These are phyloP conservation scores for Irpex sp. DNA, from an alignment of 1,284 basidiomycete species.

Conservation along the genomic window DNA sequence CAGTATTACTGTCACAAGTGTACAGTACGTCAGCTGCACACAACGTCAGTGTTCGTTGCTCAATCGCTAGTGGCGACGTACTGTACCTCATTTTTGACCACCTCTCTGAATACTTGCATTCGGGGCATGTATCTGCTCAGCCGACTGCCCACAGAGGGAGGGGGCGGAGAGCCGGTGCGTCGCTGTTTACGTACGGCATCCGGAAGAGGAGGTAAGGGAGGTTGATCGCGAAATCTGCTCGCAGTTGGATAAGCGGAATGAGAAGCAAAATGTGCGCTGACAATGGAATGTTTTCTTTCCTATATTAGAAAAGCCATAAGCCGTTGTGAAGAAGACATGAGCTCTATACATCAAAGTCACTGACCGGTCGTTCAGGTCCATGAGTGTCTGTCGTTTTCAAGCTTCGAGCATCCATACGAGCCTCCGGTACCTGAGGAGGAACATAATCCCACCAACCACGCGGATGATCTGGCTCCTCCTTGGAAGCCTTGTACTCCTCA, in stretches of 20 bases:
- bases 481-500: background rate
- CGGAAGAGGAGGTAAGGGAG: background rate
- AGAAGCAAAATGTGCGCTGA: background rate
- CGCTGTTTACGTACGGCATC: slow-evolving; percentile 1
- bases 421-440: slow-evolving; percentile 19
- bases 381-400: background rate
- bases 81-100: slow-evolving; percentile 57
- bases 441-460: slow-evolving; percentile 59
- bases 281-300: background rate
- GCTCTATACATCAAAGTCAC: background rate
- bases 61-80: background rate
- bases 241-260: background rate
- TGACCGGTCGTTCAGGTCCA: background rate
- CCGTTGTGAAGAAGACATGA: background rate
- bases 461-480: slow-evolving; percentile 17
- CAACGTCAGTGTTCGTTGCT: background rate
- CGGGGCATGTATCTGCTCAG: slow-evolving; percentile 48
- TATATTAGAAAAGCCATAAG: background rate
- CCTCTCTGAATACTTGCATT: slow-evolving; percentile 46
- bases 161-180: slow-evolving; percentile 19
- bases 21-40: slow-evolving; percentile 51
- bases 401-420: background rate
- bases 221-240: slow-evolving; percentile 1
- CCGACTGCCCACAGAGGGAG: slow-evolving; percentile 39
- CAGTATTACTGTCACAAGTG: slow-evolving; percentile 48